phyloP scores from a whole-genome alignment of 2,329 filamentous ascomycete species.

The Monilinia laxa region DNA sequence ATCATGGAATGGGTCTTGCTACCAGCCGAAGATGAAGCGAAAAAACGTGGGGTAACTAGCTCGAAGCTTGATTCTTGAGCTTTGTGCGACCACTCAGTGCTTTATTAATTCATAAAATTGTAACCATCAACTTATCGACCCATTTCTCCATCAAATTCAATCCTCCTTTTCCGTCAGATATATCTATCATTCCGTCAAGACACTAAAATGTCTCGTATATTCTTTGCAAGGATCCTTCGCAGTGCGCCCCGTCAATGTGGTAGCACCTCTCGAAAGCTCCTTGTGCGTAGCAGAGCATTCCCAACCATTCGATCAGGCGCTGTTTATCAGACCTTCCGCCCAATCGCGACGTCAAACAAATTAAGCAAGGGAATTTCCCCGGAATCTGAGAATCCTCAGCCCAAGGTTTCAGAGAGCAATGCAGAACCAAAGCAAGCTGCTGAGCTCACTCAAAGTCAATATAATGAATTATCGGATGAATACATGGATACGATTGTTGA shows the following conservation, averaged over 20 bases:
- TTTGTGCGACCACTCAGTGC: neutral
- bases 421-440: slow-evolving; percentile 53
- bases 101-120: slow-evolving; percentile 1
- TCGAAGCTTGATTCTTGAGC: slow-evolving; percentile 16
- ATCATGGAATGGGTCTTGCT: neutral
- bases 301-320: neutral
- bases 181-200: neutral
- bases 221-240: slow-evolving; percentile 15
- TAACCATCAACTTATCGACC: slow-evolving; percentile 1
- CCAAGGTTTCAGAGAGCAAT: slow-evolving; percentile 45
- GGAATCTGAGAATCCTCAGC: slow-evolving; percentile 54
- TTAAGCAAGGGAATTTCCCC: slow-evolving; percentile 56
- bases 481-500: slow-evolving; percentile 62
- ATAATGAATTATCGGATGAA: slow-evolving; percentile 73
- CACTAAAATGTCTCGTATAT: slow-evolving; percentile 18
- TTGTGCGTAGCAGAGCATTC: neutral
- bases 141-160: neutral
- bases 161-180: neutral
- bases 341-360: slow-evolving; percentile 42
- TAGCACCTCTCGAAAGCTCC: slow-evolving; percentile 5
- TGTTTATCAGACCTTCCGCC: slow-evolving; percentile 23
- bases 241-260: slow-evolving; percentile 7
- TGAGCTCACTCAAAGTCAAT: slow-evolving; percentile 67
- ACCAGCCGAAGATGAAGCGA: slow-evolving; percentile 20
- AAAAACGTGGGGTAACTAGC: slow-evolving; percentile 28